A percentile compares a stretch with the other conserved stretches of the same genome.
Conservation (phyloP, 495 filamentous ascomycete species). For the Copromyces sp. region DNA sequence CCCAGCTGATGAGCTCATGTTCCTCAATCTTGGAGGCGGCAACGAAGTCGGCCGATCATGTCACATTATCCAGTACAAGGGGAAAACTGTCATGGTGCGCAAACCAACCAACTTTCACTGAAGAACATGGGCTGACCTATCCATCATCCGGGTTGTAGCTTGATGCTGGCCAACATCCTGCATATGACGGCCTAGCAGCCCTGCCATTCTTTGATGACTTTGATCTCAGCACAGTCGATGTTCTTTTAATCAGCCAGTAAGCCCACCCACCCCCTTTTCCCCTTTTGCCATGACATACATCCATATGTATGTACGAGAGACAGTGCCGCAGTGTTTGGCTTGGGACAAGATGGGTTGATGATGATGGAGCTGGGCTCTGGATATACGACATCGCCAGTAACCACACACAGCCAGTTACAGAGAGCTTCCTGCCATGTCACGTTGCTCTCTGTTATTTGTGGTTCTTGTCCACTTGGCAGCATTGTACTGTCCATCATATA, state of each 20-base stretch:
- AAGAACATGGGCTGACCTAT: conserved; percentile 8
- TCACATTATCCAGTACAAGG: conserved; percentile 97
- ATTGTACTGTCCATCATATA: conserved; percentile 16
- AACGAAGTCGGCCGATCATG: conserved; percentile 97
- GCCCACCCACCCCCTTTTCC: conserved; percentile 24
- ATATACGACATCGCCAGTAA: background rate
- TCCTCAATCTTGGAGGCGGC: conserved; percentile 85
- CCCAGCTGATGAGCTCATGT: conserved; percentile 79
- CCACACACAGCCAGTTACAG: background rate
- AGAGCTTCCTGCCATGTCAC: background rate
- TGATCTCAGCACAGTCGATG: conserved; percentile 91
- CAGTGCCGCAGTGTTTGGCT: conserved; percentile 9
- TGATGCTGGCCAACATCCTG: conserved; percentile 92
- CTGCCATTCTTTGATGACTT: conserved; percentile 98
- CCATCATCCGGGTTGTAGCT: conserved; percentile 43
- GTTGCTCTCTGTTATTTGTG: background rate
- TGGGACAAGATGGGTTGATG: conserved; percentile 12
- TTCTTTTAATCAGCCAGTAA: conserved; percentile 97
- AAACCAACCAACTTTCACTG: background rate
- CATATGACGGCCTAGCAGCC: conserved; percentile 88
- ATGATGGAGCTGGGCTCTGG: conserved; percentile 14
- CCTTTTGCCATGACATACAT: background rate
- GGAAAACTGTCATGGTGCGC: conserved; percentile 94
- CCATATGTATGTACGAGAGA: background rate
- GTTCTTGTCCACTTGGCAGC: conserved; percentile 5